These are phyloP conservation scores for Ceratopteris richardii DNA, from an alignment of 75 land plant species.

Conservation along the genomic window DNA sequence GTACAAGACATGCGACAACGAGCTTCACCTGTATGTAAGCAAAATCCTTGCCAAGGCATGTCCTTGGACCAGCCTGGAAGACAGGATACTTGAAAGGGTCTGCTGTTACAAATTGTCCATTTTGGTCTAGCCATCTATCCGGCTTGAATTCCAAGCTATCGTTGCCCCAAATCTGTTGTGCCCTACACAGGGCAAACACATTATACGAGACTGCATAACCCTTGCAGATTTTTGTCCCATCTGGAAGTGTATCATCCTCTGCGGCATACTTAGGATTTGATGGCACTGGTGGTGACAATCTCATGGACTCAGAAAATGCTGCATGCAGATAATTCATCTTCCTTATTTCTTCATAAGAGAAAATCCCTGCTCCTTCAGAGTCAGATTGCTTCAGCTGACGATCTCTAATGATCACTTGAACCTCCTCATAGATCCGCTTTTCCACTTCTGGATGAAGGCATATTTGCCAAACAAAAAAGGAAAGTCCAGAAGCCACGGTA, in stretches of 20 bases:
- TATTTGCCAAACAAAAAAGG: constrained; percentile 22
- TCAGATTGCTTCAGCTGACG: no score
- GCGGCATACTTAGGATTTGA: constrained; percentile 40
- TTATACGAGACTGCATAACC: constrained; percentile 10
- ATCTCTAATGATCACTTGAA: no score
- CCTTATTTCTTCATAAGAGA: constrained; percentile 32
- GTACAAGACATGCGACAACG: constrained; percentile 1
- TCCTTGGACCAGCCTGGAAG: constrained; percentile 24
- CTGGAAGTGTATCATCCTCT: constrained; percentile 47
- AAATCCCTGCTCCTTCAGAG: no score
- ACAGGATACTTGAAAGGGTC: constrained; percentile 18
- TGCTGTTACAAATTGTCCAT: constrained; percentile 8
- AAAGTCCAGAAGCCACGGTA: constrained; percentile 10
- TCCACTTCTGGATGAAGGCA: constrained; percentile 7
- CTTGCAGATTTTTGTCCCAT: constrained; percentile 39
- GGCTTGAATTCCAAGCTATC: constrained; percentile 26
- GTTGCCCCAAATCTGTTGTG: constrained; percentile 30
- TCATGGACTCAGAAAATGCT: constrained; percentile 42
- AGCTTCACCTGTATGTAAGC: constrained; percentile 11
- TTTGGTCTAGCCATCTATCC: constrained; percentile 31
- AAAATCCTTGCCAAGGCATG: constrained; percentile 20
- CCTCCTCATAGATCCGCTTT: neutral
- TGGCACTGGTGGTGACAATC: constrained; percentile 61
- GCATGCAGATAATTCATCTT: constrained; percentile 58
- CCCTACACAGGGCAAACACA: constrained; percentile 57